These are phyloP conservation scores for Microthlaspi erraticum DNA, from an alignment of 345 rosid genomes.

Conservation along the genomic window DNA sequence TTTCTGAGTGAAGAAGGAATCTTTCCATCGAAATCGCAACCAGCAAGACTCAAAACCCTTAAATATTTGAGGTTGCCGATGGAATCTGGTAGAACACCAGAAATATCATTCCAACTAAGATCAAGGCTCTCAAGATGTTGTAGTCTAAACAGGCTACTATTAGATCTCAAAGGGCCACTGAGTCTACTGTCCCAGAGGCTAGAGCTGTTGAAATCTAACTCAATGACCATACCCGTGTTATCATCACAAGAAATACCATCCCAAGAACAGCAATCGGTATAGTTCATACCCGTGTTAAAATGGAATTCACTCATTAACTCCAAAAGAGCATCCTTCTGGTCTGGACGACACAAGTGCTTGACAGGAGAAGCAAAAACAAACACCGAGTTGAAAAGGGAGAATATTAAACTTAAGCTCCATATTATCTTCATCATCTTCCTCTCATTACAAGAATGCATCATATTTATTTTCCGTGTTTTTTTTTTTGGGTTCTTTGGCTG, in stretches of 20 bases:
- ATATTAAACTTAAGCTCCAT: slow-evolving; percentile 4
- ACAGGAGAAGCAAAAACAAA: background rate
- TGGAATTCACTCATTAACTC: slow-evolving; percentile 24
- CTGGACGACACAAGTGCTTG: slow-evolving; percentile 7
- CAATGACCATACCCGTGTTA: too few species aligned
- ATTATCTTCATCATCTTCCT: background rate
- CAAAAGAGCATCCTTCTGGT: slow-evolving; percentile 33
- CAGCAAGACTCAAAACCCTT: background rate
- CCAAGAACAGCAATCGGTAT: slow-evolving; percentile 32
- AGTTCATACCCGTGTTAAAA: slow-evolving; percentile 20
- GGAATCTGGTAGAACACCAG: slow-evolving; percentile 38
- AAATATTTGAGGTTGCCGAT: slow-evolving; percentile 20
- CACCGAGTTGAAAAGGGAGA: background rate
- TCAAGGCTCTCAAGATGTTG: background rate
- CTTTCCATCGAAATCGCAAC: slow-evolving; percentile 28
- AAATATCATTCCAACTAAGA: background rate
- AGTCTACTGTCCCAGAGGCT: too few species aligned
- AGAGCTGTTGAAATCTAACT: too few species aligned
- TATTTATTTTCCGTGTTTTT: background rate
- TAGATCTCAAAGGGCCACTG: too few species aligned
- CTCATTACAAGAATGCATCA: background rate
- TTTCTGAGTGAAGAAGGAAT: slow-evolving; percentile 35
- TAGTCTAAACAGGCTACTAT: slow-evolving; percentile 21
- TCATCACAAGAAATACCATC: too few species aligned
- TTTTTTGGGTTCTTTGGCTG: too few species aligned